Evolutionary conservation across 306 rosid species (phyloP).

Genomic region (Dalbergia cochinchinensis): DNA sequence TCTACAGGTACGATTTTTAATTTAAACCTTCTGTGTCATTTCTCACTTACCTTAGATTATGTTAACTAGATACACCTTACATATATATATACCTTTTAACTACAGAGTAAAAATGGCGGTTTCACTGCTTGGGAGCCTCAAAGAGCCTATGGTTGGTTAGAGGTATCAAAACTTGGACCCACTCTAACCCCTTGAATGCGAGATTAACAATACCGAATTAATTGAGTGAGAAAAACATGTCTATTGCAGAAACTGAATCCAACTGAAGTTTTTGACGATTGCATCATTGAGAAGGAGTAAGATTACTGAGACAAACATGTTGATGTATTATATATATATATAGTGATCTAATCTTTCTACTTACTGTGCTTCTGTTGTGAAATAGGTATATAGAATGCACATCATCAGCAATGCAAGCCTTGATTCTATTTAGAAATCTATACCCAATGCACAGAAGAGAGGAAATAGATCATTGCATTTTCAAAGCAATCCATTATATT

Average conservation of each 20-base stretch:
- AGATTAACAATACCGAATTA: not conserved
- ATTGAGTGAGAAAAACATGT: not conserved
- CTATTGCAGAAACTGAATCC: slow-evolving; percentile 64
- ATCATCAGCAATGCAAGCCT: slow-evolving; percentile 62
- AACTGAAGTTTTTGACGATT: slow-evolving; percentile 61
- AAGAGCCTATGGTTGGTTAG: slow-evolving; percentile 60
- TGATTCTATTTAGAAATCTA: slow-evolving; percentile 60
- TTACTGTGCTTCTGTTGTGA: slow-evolving; percentile 25
- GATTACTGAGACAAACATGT: slow-evolving; percentile 3
- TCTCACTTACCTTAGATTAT: not conserved
- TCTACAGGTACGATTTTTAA: slow-evolving; percentile 50
- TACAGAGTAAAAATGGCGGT: slow-evolving; percentile 68
- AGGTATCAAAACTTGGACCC: slow-evolving; percentile 37
- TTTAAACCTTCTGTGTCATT: not conserved
- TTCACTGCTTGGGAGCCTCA: slow-evolving; percentile 76
- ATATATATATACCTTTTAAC: not conserved
- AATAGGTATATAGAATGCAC: slow-evolving; percentile 71
- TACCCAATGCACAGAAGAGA: slow-evolving; percentile 64
- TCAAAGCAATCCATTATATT: slow-evolving; percentile 58
- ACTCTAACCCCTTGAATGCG: not conserved
- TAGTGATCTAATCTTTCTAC: not conserved
- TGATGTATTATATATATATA: not conserved
- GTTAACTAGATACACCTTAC: not conserved
- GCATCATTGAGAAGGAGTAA: slow-evolving; percentile 67
- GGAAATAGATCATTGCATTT: slow-evolving; percentile 62